Base-by-base conservation (phyloP, 495 filamentous ascomycete genomes). In the Pyronema omphalodes region DNA sequence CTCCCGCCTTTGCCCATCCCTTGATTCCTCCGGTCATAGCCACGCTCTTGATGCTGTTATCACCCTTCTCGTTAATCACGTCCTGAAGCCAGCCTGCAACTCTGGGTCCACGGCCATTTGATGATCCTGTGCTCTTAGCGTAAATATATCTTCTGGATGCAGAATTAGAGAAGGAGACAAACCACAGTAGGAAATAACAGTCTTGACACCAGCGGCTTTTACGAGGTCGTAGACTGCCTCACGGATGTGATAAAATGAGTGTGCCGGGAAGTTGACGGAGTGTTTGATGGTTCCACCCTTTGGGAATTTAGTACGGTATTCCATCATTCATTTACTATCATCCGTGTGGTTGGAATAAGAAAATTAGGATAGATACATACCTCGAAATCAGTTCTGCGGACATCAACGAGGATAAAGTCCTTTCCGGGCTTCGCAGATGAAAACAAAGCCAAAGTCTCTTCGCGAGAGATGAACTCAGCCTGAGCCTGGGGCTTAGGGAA, bases 131-230 rank as follows among this genome's bases (percentile, higher is more conserved):
- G 37, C 40, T 34, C 9, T 61, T 43, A 57, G 44, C 18, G 7
- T 19, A 23, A 15, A 23, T 47, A 47, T 23, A n/a, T 19, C 15
- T 12, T 6, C 39, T 1, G 23, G 23, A 29, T 29, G 1, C 2
- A 5, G 23, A 29, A 29, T 29, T 29, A 29, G 23, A 29, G 34
- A 47, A 48, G 45, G 23, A 35, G 39, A 70, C 72, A 51, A 59
- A 84, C 82, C 75, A 57, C 83, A 86, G 58, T 79, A 86, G 69
- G 77, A 86, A 41, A 85, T 73, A 7, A 82, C 73, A 48, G 67
- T 67, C 18, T 66, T 61, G 1, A 79, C 59, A 0, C 69, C 70
- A 0, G 76, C 75, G 5, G 63, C 67, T 15, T 67, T 68, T 46
- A 82, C 69, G 12, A 83, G 50, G 6, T 59, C 60, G 58, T 83